These are phyloP conservation scores for Rheum nobile DNA, from an alignment of 148 eudicot species.

Conservation along the genomic window DNA sequence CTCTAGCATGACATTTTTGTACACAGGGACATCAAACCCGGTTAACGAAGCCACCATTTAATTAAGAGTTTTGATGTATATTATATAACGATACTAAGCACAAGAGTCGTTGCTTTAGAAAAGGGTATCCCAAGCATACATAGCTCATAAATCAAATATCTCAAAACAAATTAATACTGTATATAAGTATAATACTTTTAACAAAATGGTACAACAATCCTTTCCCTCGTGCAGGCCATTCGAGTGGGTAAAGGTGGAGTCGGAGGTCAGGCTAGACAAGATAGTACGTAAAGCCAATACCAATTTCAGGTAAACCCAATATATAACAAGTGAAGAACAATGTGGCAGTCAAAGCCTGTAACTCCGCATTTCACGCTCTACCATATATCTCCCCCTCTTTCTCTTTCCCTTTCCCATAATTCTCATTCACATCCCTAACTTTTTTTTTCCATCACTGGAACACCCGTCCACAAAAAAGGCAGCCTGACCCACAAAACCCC, in stretches of 20 bases:
- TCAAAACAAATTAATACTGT: background rate
- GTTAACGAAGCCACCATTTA: no score
- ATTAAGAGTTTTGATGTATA: no score
- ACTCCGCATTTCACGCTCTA: background rate
- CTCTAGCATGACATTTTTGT: no score
- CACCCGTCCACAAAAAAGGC: no score
- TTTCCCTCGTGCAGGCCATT: background rate
- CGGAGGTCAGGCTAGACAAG: background rate
- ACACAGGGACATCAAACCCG: no score
- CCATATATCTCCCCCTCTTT: background rate
- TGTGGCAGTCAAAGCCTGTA: background rate
- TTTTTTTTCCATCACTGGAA: no score
- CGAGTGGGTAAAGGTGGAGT: background rate
- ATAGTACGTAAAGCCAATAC: no score
- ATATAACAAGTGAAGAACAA: background rate
- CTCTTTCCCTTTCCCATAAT: background rate
- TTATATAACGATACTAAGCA: no score
- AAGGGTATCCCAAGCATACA: no score
- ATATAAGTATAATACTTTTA: background rate
- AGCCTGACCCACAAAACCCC: no score
- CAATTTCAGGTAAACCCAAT: background rate
- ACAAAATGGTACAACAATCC: background rate
- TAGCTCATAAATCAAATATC: background rate
- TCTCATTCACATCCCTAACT: background rate
- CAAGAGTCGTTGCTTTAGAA: no score